Conservation (phyloP, 2,329 filamentous ascomycete genomes). For the Cercospora beticola region DNA sequence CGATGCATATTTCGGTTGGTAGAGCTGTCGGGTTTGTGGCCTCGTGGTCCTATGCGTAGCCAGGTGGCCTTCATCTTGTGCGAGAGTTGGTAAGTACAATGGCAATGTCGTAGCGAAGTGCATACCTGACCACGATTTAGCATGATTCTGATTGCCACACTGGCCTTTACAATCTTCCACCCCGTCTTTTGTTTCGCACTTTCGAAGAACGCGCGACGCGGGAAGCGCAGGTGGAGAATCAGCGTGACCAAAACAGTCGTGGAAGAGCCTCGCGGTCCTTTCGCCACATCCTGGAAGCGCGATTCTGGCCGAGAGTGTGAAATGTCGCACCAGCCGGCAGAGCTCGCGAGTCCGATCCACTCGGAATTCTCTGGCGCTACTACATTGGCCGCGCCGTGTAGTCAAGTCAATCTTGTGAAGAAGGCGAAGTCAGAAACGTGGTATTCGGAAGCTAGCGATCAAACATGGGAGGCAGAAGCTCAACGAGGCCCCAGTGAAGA, state of each 20-base stretch:
- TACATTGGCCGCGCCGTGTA: neutral
- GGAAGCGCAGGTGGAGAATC: neutral
- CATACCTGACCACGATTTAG: neutral
- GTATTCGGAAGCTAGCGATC: slow-evolving; percentile 4
- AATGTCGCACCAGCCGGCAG: neutral
- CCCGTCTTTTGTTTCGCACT: slow-evolving; percentile 11
- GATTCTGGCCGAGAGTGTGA: neutral
- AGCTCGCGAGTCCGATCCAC: neutral
- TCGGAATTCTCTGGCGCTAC: neutral
- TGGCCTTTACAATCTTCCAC: slow-evolving; percentile 11
- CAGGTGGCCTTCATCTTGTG: slow-evolving; percentile 5
- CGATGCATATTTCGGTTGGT: slow-evolving; percentile 5
- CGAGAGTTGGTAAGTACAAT: slow-evolving; percentile 9
- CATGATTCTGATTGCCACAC: slow-evolving; percentile 5
- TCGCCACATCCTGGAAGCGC: neutral
- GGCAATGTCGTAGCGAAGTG: neutral
- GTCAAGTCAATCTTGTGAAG: slow-evolving; percentile 1
- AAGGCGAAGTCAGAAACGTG: neutral
- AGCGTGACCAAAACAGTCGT: neutral
- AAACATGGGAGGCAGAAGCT: neutral
- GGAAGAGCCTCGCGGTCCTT: neutral
- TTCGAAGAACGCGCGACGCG: neutral
- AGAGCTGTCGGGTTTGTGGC: neutral
- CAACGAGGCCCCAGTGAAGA: neutral
- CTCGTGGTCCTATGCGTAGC: slow-evolving; percentile 1